Percentiles rank a stretch among this genome's conserved stretches.
These are phyloP conservation scores for Agrostemma githago DNA, from an alignment of 148 eudicot species.

Conservation along the genomic window DNA sequence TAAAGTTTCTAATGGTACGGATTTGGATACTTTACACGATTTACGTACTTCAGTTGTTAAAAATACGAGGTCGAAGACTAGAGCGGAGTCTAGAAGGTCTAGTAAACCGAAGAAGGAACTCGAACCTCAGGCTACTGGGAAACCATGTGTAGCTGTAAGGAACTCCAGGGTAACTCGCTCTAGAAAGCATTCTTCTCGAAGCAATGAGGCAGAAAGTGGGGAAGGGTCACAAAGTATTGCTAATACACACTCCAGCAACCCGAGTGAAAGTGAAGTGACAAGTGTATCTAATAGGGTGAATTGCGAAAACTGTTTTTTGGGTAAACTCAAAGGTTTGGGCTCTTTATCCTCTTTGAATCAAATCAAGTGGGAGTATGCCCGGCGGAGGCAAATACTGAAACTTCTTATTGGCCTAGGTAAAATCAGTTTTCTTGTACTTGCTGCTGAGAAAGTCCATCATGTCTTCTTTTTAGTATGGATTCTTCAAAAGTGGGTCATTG, in stretches of 20 bases:
- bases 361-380: constrained; percentile 73
- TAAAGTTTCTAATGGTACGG: constrained; percentile 10
- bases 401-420: constrained; percentile 67
- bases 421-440: background rate
- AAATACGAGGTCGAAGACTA: constrained; percentile 4
- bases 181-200: constrained; percentile 33
- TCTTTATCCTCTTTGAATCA: constrained; percentile 34
- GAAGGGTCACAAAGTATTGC: constrained; percentile 20
- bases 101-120: constrained; percentile 45
- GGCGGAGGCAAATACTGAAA: constrained; percentile 54
- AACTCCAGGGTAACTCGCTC: constrained; percentile 58
- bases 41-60: background rate
- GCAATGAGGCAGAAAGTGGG: constrained; percentile 24
- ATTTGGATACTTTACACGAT: background rate
- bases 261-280: constrained; percentile 19
- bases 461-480: background rate
- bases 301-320: constrained; percentile 62
- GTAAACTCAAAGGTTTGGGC: constrained; percentile 32
- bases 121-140: constrained; percentile 31
- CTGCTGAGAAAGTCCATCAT: background rate
- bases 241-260: constrained; percentile 24
- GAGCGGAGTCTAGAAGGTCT: constrained; percentile 31
- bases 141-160: constrained; percentile 23
- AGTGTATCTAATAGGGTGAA: constrained; percentile 37
- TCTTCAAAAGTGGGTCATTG: background rate